Base-by-base conservation (phyloP, 163 green algal species). In the Prototheca stagnorum region DNA sequence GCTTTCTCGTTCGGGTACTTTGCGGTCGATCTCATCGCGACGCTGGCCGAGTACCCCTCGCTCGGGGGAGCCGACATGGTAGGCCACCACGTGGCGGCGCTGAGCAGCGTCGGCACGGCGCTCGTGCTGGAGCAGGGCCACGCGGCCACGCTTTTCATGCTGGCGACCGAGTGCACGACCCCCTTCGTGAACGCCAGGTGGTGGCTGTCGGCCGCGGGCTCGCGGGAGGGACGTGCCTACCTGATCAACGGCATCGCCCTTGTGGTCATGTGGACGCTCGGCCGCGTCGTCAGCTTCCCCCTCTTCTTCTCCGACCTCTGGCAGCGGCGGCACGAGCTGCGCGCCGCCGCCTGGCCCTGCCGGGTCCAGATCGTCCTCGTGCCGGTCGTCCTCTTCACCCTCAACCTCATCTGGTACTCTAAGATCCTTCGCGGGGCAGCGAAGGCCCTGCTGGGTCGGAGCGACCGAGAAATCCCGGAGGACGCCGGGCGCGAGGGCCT, bases 351-450 rank as follows among this genome's bases (percentile, higher is more conserved):
- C 2, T 27, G 16, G 23, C 34, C 61, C 45, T 53, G 53, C 12
- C 9, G 40, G 20, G 40, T 64, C 15, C 56, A 80, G 25, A 53
- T 73, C 8, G 20, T 61, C 16, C 17, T n/a, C 5, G 60, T 76
- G 27, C 67, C 67, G 1, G 26, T 43, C 9, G 35, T 65, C 8
- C 60, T 84, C 9, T 62, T 64, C 2, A 16, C 28, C 16, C 59
- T 84, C 17, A 81, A 84, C 51, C 1, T 65, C 8, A 61, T 68
- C 9, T 81, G 72, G 72, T 78, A 73, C 48, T 17, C 21, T 16
- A 60, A 52, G 47, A 71, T 72, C 29, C 6, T 74, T 7, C 12
- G 29, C 17, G 65, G 65, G 8, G 65, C 46, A 11, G 5, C 5
- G 11, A 49, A 49, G 42, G 11, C 35, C 6, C 42, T 49, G 4